These are phyloP conservation scores for Talaromyces sp. DNA, from an alignment of 2,329 filamentous ascomycete genomes.

Conservation along the genomic window DNA sequence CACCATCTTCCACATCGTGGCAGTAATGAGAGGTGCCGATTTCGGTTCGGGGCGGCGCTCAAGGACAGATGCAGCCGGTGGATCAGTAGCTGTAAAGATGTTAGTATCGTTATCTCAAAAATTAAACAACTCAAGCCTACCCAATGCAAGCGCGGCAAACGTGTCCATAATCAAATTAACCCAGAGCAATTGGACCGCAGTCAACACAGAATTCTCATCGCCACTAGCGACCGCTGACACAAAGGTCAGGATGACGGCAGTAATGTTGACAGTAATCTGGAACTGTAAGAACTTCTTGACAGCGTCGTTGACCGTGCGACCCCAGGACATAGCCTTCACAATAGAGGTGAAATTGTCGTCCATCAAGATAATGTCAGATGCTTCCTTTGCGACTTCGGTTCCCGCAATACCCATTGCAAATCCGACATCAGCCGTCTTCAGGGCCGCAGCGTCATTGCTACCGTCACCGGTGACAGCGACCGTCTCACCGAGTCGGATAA, in stretches of 20 bases:
- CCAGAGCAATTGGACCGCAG: conserved; percentile 65
- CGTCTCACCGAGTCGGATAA: conserved; percentile 70
- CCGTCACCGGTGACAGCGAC: conserved; percentile 81
- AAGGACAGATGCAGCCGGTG: conserved; percentile 56
- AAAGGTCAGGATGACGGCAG: conserved; percentile 62
- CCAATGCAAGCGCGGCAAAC: conserved; percentile 60
- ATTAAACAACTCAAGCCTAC: conserved; percentile 19
- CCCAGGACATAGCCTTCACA: conserved; percentile 78
- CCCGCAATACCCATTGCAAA: conserved; percentile 84
- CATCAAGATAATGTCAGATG: conserved; percentile 81
- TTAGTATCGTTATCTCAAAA: conserved; percentile 2
- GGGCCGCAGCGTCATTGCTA: conserved; percentile 76
- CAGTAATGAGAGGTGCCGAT: conserved; percentile 43
- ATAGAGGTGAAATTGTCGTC: conserved; percentile 87
- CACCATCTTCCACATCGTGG: conserved; percentile 49
- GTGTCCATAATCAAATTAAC: conserved; percentile 69
- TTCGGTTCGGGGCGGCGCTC: conserved; percentile 51
- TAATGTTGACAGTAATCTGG: conserved; percentile 60
- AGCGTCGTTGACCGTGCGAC: conserved; percentile 70
- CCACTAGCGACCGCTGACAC: conserved; percentile 58
- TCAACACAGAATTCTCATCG: conserved; percentile 58
- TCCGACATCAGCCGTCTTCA: conserved; percentile 76
- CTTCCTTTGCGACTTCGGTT: conserved; percentile 80
- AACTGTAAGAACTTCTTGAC: conserved; percentile 67
- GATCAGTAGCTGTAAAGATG: conserved; percentile 52